Conservation (phyloP, 768 basidiomycete species). For the Boletus reticuloceps region DNA sequence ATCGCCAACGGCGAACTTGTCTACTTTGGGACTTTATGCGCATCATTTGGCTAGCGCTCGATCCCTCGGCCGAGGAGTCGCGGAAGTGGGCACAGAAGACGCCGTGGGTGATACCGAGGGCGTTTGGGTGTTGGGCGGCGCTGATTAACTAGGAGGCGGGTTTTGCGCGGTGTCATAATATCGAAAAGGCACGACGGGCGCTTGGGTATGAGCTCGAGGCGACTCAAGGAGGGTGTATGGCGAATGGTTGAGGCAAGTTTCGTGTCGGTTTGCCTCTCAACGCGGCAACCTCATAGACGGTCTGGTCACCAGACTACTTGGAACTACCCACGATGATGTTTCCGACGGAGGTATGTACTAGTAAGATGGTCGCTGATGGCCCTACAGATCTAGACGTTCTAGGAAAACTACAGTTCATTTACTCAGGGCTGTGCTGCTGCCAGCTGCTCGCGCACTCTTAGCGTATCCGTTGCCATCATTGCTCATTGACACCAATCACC, state of each 20-base stretch:
- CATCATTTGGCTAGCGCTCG: constrained; percentile 69
- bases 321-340: too few species aligned
- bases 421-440: too few species aligned
- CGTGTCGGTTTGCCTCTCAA: too few species aligned
- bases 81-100: constrained; percentile 38
- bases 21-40: constrained; percentile 93
- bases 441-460: too few species aligned
- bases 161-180: constrained; percentile 89
- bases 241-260: constrained; percentile 72
- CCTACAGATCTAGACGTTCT: too few species aligned
- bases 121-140: constrained; percentile 67
- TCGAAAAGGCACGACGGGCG: constrained; percentile 87
- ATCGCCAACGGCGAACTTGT: constrained; percentile 96
- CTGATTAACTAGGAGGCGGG: constrained; percentile 75
- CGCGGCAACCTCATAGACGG: too few species aligned
- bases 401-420: too few species aligned
- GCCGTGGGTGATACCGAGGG: constrained; percentile 51
- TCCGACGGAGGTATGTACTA: too few species aligned
- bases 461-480: too few species aligned
- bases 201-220: constrained; percentile 92
- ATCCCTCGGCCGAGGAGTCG: constrained; percentile 38
- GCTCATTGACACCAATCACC: too few species aligned
- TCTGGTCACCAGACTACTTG: too few species aligned
- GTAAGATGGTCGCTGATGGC: too few species aligned
- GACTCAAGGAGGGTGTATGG: constrained; percentile 77